Conservation (phyloP, 305 asterid genomes). For the Solanum hybrid region DNA sequence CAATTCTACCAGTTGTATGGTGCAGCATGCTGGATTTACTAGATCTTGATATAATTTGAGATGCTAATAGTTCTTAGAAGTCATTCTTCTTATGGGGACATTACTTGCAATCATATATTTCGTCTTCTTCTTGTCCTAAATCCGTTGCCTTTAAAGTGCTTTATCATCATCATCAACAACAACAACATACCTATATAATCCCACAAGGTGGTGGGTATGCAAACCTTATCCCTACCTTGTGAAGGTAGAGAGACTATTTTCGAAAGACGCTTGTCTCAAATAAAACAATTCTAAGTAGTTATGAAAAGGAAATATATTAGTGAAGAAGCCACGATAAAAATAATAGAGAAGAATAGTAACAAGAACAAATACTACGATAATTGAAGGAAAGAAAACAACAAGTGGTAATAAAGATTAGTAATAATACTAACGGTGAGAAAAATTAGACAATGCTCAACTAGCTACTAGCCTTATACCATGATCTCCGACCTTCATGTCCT, state of each 20-base stretch:
- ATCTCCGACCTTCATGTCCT: not conserved
- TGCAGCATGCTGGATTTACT: not conserved
- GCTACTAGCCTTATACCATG: not conserved
- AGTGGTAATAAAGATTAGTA: not conserved
- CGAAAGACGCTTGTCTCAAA: not conserved
- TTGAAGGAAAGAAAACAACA: not conserved
- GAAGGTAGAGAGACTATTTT: not conserved
- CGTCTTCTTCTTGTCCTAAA: not conserved
- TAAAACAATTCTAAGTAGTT: not conserved
- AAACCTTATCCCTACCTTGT: not conserved
- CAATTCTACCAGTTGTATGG: not conserved
- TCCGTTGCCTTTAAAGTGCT: not conserved
- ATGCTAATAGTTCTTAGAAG: not conserved
- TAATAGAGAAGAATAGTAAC: not conserved
- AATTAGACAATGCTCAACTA: not conserved
- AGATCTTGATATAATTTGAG: not conserved
- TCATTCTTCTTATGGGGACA: not conserved
- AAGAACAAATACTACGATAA: not conserved
- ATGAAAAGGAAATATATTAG: not conserved
- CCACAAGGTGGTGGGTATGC: not conserved
- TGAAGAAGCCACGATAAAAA: not conserved
- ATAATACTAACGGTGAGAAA: not conserved
- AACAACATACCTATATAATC: not conserved
- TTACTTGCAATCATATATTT: not conserved
- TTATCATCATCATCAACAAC: not conserved